A percentile compares a stretch with the other conserved stretches of the same genome.
phyloP scores from a whole-genome alignment of 179 eudicot genomes.

The Vitellaria paradoxa region DNA sequence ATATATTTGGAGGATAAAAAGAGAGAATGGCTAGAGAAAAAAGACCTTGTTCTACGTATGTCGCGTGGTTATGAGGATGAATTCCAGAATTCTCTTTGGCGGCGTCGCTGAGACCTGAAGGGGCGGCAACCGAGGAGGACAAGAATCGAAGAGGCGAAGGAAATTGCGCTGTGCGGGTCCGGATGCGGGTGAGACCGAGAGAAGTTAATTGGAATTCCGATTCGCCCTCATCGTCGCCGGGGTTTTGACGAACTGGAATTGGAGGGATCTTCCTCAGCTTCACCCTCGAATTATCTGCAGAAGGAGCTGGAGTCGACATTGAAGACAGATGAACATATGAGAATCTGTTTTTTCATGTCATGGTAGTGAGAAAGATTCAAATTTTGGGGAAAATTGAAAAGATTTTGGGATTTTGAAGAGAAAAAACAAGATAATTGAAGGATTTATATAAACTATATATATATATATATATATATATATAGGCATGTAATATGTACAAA shows the following conservation, averaged over 20 bases:
- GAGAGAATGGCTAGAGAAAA: neutral
- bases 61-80: neutral
- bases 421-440: too few relatives aligned
- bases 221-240: conserved; percentile 20
- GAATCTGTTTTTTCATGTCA: too few relatives aligned
- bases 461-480: too few relatives aligned
- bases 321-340: too few relatives aligned
- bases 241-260: conserved; percentile 35
- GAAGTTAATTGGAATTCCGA: conserved; percentile 21
- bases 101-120: conserved; percentile 10
- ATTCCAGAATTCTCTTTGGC: neutral
- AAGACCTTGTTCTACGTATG: conserved; percentile 16
- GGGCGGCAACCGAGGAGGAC: conserved; percentile 18
- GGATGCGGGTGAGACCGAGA: conserved; percentile 65
- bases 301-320: too few relatives aligned
- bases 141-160: conserved; percentile 33
- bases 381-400: too few relatives aligned
- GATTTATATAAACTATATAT: too few relatives aligned
- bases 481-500: too few relatives aligned
- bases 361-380: too few relatives aligned
- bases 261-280: conserved; percentile 54
- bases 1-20: neutral
- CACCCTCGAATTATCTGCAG: conserved; percentile 5
- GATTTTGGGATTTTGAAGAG: too few relatives aligned
- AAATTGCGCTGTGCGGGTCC: conserved; percentile 52